Percentiles rank a stretch among this genome's conserved stretches.
Conservation (phyloP, 23 red algal species). For the Gracilaria domingensis region DNA sequence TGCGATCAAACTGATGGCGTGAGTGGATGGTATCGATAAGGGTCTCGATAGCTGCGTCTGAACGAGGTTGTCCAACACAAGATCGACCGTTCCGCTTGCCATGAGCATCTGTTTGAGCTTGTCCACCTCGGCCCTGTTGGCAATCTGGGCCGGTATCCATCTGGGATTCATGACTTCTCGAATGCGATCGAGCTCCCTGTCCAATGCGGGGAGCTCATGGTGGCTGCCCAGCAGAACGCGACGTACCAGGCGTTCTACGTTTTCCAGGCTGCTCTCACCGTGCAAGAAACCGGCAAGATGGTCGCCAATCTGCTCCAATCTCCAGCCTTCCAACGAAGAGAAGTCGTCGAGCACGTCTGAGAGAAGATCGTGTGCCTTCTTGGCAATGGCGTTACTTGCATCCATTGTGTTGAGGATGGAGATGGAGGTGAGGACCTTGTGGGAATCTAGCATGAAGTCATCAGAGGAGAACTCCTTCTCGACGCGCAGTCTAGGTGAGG, state of each 20-base stretch:
- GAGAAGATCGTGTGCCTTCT: background rate
- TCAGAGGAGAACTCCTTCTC: conserved; percentile 11
- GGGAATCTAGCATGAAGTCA: conserved; percentile 12
- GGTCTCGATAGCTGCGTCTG: conserved; percentile 2
- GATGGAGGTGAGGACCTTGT: background rate
- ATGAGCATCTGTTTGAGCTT: conserved; percentile 26
- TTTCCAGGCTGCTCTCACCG: conserved; percentile 9
- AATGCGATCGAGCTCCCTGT: conserved; percentile 21
- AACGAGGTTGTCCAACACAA: background rate
- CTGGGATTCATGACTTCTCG: background rate
- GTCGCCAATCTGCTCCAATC: conserved; percentile 21
- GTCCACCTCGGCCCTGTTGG: conserved; percentile 8
- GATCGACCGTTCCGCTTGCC: background rate
- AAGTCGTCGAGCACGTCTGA: conserved; percentile 20
- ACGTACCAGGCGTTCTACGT: conserved; percentile 8
- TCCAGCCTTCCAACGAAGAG: conserved; percentile 14
- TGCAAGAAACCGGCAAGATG: background rate
- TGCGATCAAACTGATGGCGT: conserved; percentile 3
- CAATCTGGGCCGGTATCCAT: background rate
- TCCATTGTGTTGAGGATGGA: conserved; percentile 21
- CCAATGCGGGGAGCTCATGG: conserved; percentile 3
- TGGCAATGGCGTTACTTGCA: background rate
- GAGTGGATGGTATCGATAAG: conserved; percentile 14
- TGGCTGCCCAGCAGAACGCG: conserved; percentile 5
- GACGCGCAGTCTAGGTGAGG: background rate